Percentiles rank a stretch among this genome's conserved stretches.
Evolutionary conservation across 2,329 filamentous ascomycete genomes (phyloP).

Genomic region (Venturiaceae sp.): DNA sequence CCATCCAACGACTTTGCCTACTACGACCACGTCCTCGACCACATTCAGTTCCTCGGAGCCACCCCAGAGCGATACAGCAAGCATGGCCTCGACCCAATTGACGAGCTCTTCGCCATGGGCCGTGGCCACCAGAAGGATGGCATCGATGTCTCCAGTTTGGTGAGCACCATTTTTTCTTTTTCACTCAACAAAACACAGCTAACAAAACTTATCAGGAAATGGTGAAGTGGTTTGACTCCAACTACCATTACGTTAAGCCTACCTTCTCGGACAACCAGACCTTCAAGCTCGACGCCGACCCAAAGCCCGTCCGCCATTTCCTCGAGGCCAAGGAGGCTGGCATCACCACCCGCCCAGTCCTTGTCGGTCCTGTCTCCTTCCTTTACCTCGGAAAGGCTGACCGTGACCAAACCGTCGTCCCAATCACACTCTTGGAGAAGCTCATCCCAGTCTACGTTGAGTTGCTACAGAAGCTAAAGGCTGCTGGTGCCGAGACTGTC

Average conservation of each 20-base stretch:
- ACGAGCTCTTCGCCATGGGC: constrained; percentile 99
- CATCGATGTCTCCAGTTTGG: constrained; percentile 81
- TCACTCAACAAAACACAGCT: neutral
- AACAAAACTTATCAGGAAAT: constrained; percentile 57
- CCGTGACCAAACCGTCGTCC: constrained; percentile 84
- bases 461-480: constrained; percentile 87
- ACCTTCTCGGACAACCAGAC: constrained; percentile 94
- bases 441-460: constrained; percentile 91
- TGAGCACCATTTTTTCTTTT: constrained; percentile 21
- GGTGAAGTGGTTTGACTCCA: constrained; percentile 99
- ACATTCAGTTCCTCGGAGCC: constrained; percentile 95
- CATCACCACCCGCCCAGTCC: constrained; percentile 83
- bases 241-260: constrained; percentile 99
- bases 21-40: constrained; percentile 95
- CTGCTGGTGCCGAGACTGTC: constrained; percentile 88
- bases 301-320: constrained; percentile 93
- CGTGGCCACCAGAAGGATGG: constrained; percentile 94
- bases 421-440: constrained; percentile 88
- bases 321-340: constrained; percentile 96
- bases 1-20: constrained; percentile 99
- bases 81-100: constrained; percentile 76
- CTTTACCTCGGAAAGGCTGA: constrained; percentile 96
- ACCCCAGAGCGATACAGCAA: constrained; percentile 89
- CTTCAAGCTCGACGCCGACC: constrained; percentile 78
- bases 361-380: constrained; percentile 95